phyloP scores from a whole-genome alignment of 768 basidiomycete genomes.

The Pleurotus platypus region DNA sequence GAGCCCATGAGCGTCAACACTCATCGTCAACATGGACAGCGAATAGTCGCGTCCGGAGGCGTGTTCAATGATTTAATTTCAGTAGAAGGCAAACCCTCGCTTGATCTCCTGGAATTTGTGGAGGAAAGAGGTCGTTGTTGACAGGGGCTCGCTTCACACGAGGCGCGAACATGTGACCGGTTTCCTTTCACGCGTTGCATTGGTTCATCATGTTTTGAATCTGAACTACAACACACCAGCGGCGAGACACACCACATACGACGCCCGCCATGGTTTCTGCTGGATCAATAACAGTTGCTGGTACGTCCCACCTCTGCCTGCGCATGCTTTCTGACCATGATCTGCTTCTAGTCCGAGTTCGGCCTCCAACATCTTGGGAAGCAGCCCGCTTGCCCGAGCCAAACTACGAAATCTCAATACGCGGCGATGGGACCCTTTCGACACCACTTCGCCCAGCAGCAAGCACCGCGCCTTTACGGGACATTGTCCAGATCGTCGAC shows the following conservation, averaged over 20 bases:
- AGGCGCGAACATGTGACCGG: slow-evolving; percentile 26
- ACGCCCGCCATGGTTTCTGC: slow-evolving; percentile 64
- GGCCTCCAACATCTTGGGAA: slow-evolving; percentile 84
- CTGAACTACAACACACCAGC: slow-evolving; percentile 26
- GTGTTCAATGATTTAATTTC: too few relatives aligned
- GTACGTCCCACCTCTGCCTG: slow-evolving; percentile 31
- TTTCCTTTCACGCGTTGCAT: slow-evolving; percentile 20
- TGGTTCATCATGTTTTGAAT: slow-evolving; percentile 10
- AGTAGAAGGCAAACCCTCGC: too few relatives aligned
- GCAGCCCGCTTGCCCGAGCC: slow-evolving; percentile 79
- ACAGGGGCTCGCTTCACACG: background rate
- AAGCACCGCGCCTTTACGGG: slow-evolving; percentile 57
- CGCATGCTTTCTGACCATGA: slow-evolving; percentile 12
- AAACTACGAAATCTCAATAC: slow-evolving; percentile 64
- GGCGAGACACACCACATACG: slow-evolving; percentile 12
- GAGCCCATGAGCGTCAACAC: too few relatives aligned
- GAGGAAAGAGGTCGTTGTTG: too few relatives aligned
- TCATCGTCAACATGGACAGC: too few relatives aligned
- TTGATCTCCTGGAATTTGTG: too few relatives aligned
- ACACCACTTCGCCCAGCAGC: slow-evolving; percentile 52
- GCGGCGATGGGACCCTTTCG: slow-evolving; percentile 84
- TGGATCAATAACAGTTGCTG: slow-evolving; percentile 86
- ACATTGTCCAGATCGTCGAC: slow-evolving; percentile 87
- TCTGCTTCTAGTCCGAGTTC: slow-evolving; percentile 72
- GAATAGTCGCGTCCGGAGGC: too few relatives aligned